Conservation (phyloP, 1,139 yeast species). For the Debaryomyces fabryi region DNA sequence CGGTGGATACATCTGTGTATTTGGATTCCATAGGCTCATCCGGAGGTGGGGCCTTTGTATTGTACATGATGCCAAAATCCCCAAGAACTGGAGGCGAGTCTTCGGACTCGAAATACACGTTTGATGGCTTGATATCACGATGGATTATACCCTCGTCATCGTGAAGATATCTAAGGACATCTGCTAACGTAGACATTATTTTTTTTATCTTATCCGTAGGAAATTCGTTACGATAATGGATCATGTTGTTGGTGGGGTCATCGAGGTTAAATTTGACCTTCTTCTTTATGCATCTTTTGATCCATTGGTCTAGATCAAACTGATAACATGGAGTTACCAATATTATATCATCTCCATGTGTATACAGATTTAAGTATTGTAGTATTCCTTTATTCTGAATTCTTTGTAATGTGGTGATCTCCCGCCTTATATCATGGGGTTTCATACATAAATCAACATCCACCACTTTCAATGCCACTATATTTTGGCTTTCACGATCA, state of each 20-base stretch:
- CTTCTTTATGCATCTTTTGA: conserved; percentile 20
- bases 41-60: conserved; percentile 24
- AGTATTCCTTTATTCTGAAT: conserved; percentile 28
- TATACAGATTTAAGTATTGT: conserved; percentile 25
- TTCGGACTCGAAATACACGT: conserved; percentile 55
- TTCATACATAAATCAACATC: conserved; percentile 40
- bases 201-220: conserved; percentile 17
- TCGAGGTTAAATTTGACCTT: conserved; percentile 25
- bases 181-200: conserved; percentile 24
- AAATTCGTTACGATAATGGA: conserved; percentile 18
- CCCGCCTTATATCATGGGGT: conserved; percentile 44
- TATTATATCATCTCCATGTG: conserved; percentile 35
- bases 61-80: conserved; percentile 80
- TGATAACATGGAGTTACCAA: conserved; percentile 38
- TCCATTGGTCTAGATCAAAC: conserved; percentile 28
- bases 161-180: conserved; percentile 31
- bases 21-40: conserved; percentile 53
- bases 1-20: conserved; percentile 74
- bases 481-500: conserved; percentile 14
- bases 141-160: conserved; percentile 68
- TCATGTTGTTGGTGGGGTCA: conserved; percentile 20
- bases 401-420: conserved; percentile 30
- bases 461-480: conserved; percentile 42
- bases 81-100: conserved; percentile 51
- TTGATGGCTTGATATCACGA: conserved; percentile 84